A percentile compares a stretch with the other conserved stretches of the same genome.
Evolutionary conservation across 225 moss, liverwort and hornwort genomes (phyloP).

Genomic region (Pseudisothecium myosuroides): DNA sequence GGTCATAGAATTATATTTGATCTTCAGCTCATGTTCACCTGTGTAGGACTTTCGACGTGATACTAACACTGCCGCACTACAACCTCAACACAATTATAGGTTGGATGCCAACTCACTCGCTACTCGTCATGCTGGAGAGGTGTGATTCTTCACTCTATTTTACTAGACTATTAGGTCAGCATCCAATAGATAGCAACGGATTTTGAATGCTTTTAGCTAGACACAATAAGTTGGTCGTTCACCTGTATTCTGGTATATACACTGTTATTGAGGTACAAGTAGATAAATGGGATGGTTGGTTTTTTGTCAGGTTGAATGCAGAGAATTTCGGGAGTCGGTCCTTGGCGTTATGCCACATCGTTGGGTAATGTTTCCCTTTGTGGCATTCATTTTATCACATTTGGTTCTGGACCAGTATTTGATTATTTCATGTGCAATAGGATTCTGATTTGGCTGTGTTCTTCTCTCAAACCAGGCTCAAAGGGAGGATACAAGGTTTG

Average conservation of each 20-base stretch:
- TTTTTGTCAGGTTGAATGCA: slow-evolving; percentile 70
- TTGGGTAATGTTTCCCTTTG: slow-evolving; percentile 47
- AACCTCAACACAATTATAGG: slow-evolving; percentile 87
- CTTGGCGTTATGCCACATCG: slow-evolving; percentile 86
- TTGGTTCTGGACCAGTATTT: neutral
- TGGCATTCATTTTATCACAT: neutral
- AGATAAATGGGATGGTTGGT: neutral
- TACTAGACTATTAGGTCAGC: neutral
- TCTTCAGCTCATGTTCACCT: neutral
- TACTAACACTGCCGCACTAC: slow-evolving; percentile 22
- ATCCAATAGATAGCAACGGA: neutral
- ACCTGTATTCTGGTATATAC: neutral
- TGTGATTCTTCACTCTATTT: slow-evolving; percentile 1
- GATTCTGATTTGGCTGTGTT: neutral
- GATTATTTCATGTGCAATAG: neutral
- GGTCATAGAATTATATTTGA: neutral
- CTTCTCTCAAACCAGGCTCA: slow-evolving; percentile 36
- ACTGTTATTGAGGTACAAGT: neutral
- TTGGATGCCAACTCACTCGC: slow-evolving; percentile 70
- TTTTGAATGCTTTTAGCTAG: neutral
- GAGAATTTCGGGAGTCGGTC: slow-evolving; percentile 79
- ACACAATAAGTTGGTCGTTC: neutral
- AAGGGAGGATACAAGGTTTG: slow-evolving; percentile 82
- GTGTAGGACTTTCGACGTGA: slow-evolving; percentile 63
- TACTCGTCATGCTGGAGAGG: slow-evolving; percentile 53